Percentiles rank a stretch among this genome's conserved stretches.
phyloP scores from a whole-genome alignment of 495 filamentous ascomycete species.

The Aspergillus steynii region DNA sequence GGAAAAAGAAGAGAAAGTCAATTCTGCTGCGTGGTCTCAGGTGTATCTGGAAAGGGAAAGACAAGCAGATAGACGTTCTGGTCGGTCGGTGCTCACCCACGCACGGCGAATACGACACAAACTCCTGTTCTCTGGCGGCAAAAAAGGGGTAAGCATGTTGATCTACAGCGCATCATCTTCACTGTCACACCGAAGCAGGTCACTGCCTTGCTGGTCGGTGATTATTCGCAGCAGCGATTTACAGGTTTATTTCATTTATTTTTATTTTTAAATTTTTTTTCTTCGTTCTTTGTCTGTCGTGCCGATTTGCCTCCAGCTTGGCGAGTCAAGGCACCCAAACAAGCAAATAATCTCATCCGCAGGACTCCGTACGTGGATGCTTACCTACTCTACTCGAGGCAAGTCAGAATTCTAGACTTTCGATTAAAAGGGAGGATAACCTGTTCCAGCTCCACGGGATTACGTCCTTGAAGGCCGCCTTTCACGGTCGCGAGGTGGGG shows the following conservation, averaged over 20 bases:
- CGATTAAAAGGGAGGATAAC: neutral
- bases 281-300: neutral
- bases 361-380: neutral
- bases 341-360: neutral
- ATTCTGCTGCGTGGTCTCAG: neutral
- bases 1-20: neutral
- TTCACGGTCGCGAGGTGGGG: neutral
- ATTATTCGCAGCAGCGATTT: too few relatives aligned
- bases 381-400: neutral
- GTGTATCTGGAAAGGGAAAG: constrained; percentile 3
- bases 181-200: constrained; percentile 5
- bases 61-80: constrained; percentile 2
- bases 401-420: neutral
- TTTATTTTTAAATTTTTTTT: neutral
- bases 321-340: neutral
- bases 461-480: neutral
- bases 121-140: constrained; percentile 5
- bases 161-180: constrained; percentile 8
- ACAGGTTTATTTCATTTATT: neutral
- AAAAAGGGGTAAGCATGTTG: neutral
- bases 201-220: constrained; percentile 1
- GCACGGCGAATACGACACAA: neutral
- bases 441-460: neutral
- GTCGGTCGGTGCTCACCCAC: neutral
- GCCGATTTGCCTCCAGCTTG: neutral